Evolutionary conservation across 148 eudicot genomes (phyloP), one percentile per base, ranked within the genome.

Genomic region (Vaccinium vitisidaea): DNA sequence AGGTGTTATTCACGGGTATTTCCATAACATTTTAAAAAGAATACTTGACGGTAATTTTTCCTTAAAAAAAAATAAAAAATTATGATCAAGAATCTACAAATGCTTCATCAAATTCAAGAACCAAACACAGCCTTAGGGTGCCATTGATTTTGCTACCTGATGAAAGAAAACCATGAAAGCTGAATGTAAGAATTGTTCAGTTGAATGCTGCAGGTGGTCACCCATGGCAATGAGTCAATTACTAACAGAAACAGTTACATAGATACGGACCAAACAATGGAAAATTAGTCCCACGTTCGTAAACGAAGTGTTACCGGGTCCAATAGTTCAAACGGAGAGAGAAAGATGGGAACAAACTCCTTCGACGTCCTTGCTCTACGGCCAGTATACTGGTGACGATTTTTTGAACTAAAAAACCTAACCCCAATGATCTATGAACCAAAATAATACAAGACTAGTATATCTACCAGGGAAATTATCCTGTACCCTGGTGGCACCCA

Each of bases 351-450:
- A 39, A 80, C 27, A 80, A 49, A 36, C 36, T 23, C 67, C 32
- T 6, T 3, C 19, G 21, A 52, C 16, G 15, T 55, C 15, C 6
- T 80, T 14, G 27, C 30, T 2, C 76, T 25, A 67, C 61, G 23
- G 56, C 58, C 56, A 63, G 75, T 81, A 36, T 7, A 81, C 39
- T 23, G 53, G 15, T 8, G 4, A 48, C 61, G 30, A 71, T 11
- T 49, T 49, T 16, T 13, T 46, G 71, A 8, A 21, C 76, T 25
- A 25, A 27, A 79, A 1, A 16, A 2, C 54, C 61, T 49, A 30
- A 49, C 18, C 56, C 79, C 43, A 49, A 56, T 55, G 67, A 79
- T 79, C 49, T 30, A 32, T 79, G 15, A 79, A 79, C 30, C 59
- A 12, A 43, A 61, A 67, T 81, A 23, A 18, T 25, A 82, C 59